phyloP scores from a whole-genome alignment of 768 basidiomycete genomes.

The Suillus subaureus region DNA sequence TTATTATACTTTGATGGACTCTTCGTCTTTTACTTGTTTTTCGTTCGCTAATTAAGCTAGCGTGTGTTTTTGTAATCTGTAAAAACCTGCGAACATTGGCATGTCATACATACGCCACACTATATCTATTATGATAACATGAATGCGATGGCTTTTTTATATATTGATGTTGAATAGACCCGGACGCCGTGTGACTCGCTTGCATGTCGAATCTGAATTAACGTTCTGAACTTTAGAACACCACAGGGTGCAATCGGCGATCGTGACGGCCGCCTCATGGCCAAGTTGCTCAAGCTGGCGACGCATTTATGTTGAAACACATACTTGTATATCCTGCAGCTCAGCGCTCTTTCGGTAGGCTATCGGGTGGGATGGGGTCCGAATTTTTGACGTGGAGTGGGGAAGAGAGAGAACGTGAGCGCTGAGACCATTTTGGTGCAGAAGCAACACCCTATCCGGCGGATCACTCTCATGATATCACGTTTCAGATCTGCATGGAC shows the following conservation, averaged over 20 bases:
- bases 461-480: slow-evolving; percentile 1
- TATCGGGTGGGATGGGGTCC: too few relatives aligned
- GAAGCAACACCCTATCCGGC: neutral
- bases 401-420: neutral
- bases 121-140: neutral
- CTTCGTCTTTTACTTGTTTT: neutral
- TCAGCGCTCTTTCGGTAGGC: neutral
- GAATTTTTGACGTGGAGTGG: neutral
- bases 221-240: too few relatives aligned
- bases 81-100: neutral
- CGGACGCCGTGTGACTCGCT: neutral
- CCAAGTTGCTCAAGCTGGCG: too few relatives aligned
- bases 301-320: neutral
- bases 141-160: too few relatives aligned
- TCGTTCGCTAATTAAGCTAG: neutral
- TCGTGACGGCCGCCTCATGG: neutral
- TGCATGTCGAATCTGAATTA: neutral
- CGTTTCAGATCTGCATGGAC: neutral
- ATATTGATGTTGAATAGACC: too few relatives aligned
- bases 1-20: neutral
- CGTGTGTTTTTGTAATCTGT: slow-evolving; percentile 1
- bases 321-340: neutral
- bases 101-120: slow-evolving; percentile 1
- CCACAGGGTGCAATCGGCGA: neutral
- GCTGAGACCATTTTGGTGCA: neutral